A percentile compares a stretch with the other conserved stretches of the same genome.
These are phyloP conservation scores for Blastobotrys peoriensis DNA, from an alignment of 805 yeast genomes.

Conservation along the genomic window DNA sequence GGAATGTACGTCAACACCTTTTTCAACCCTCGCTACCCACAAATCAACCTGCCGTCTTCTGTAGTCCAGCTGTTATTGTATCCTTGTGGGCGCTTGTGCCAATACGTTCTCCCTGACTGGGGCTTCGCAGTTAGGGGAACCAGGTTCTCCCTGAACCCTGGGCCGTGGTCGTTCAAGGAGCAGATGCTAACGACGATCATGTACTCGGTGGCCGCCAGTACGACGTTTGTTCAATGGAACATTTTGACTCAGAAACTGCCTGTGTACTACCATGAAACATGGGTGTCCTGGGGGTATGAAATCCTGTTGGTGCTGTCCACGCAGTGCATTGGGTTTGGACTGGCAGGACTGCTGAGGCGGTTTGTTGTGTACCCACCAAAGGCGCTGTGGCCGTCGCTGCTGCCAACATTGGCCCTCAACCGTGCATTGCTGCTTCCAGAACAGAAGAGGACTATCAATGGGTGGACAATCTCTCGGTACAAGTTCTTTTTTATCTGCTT, in stretches of 20 bases:
- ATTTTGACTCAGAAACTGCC: constrained; percentile 28
- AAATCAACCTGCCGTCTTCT: constrained; percentile 43
- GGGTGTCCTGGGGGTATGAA: constrained; percentile 37
- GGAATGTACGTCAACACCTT: constrained; percentile 55
- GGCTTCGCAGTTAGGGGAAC: constrained; percentile 37
- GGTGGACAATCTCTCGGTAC: constrained; percentile 55
- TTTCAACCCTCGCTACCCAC: constrained; percentile 53
- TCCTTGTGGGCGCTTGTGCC: constrained; percentile 50
- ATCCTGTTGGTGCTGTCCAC: constrained; percentile 48
- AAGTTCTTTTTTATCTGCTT: constrained; percentile 43
- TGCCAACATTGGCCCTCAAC: constrained; percentile 53
- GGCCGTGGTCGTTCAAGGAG: constrained; percentile 58
- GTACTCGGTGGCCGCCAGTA: constrained; percentile 15
- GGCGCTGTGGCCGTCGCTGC: constrained; percentile 58
- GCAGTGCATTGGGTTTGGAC: constrained; percentile 60
- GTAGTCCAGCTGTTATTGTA: constrained; percentile 56
- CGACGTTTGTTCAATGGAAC: constrained; percentile 19
- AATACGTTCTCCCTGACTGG: constrained; percentile 41
- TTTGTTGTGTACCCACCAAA: constrained; percentile 55
- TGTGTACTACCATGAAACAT: constrained; percentile 25
- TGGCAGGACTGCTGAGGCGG: constrained; percentile 56
- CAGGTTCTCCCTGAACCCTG: constrained; percentile 46
- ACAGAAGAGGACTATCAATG: constrained; percentile 36
- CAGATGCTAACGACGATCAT: constrained; percentile 51
- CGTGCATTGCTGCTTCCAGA: constrained; percentile 38